Percentiles rank a stretch among this genome's conserved stretches.
These are phyloP conservation scores for Lobulomyces angularis DNA, from an alignment of 192 early-diverging fungal genomes.

Conservation along the genomic window DNA sequence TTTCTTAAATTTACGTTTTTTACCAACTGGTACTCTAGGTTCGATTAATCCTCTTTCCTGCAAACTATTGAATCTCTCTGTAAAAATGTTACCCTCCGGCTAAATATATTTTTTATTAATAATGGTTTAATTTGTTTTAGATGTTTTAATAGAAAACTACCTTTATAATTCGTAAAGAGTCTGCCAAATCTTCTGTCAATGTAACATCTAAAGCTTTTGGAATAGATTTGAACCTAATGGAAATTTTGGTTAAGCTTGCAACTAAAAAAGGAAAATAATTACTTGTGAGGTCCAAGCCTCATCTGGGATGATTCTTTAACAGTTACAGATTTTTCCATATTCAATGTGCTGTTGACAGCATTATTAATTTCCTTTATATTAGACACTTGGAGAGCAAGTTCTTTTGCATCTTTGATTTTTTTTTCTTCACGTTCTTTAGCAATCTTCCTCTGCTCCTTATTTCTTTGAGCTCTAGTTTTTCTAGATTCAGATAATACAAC, in stretches of 20 bases:
- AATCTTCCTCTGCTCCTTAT: constrained; percentile 9
- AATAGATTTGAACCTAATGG: constrained; percentile 14
- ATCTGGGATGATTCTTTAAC: too few relatives aligned
- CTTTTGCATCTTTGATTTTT: constrained; percentile 4
- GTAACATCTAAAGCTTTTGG: constrained; percentile 34
- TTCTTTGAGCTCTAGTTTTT: constrained; percentile 20
- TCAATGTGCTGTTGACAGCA: constrained; percentile 8
- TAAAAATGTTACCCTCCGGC: constrained; percentile 41
- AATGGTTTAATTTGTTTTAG: too few relatives aligned
- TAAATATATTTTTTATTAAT: too few relatives aligned
- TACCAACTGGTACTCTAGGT: constrained; percentile 31
- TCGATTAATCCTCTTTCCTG: constrained; percentile 38
- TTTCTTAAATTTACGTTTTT: constrained; percentile 19
- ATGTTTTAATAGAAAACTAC: not conserved
- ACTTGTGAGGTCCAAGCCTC: too few relatives aligned
- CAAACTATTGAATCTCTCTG: constrained; percentile 32
- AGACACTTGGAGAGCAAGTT: too few relatives aligned
- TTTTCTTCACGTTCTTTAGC: constrained; percentile 17
- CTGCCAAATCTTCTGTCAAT: constrained; percentile 33
- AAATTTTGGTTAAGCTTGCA: not conserved
- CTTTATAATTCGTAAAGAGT: constrained; percentile 26
- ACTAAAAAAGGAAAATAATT: too few relatives aligned
- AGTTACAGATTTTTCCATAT: too few relatives aligned
- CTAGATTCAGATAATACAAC: constrained; percentile 10
- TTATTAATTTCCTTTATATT: constrained; percentile 1